Base-by-base conservation (phyloP, 768 basidiomycete genomes). In the Glaciozyma antarctica region DNA sequence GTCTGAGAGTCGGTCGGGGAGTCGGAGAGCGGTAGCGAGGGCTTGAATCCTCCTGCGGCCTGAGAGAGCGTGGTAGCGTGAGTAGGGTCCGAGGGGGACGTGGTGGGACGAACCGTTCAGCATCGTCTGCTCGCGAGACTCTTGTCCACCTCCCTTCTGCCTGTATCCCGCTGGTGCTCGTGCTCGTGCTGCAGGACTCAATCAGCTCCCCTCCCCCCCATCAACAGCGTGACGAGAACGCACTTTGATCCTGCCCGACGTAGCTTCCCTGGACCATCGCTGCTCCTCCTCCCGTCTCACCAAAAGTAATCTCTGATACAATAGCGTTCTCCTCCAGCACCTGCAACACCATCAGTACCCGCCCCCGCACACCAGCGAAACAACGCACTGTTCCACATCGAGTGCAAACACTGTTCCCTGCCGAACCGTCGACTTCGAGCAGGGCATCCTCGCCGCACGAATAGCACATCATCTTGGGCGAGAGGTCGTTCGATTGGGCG, bases 201-300 rank as follows among this genome's bases (percentile, higher is more conserved):
- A 19, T n/a, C 60, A 63, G 17, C 38, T 41, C 38, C 38, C 13
- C 38, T 15, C 2, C 38, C 38, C 38, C 38, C 38, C 8, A 13
- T 41, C 38, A 41, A 41, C 38, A 48, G 45, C 4, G 22, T 8
- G 19, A 17, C 12, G 5, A 7, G 9, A 32, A 83, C 88, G 76
- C 73, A 97, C 93, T 93, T 54, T 92, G 85, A 62, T 90, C 88
- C 73, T 89, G 87, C 0, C 83, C 88, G 17, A 99, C 90, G 73
- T 88, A 95, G 4, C 87, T 86, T 3, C 95, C 95, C 73, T 93
- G 88, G 2, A 95, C 93, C 81, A 97, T 89, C 2, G 94, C 93
- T 7, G 92, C 90, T 30, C 95, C 95, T 34, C 83, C 82, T 16
- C 87, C 83, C 6, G 88, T 88, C 80, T 99, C 95, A n/a, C 91